These are phyloP conservation scores for Collybia nuda DNA, from an alignment of 768 basidiomycete genomes.

Conservation along the genomic window DNA sequence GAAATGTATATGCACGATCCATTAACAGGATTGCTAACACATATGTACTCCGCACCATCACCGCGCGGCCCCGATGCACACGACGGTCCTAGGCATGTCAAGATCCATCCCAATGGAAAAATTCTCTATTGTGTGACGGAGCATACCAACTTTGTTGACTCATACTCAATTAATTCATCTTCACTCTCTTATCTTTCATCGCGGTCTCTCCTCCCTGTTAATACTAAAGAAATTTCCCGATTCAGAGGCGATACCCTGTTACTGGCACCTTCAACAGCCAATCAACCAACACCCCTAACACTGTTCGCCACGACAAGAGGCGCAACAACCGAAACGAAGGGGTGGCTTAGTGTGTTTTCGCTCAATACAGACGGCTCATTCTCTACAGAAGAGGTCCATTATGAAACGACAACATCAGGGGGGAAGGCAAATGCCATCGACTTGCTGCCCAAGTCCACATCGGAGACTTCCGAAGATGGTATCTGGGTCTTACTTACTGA, in stretches of 20 bases:
- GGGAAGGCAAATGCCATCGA: conserved; percentile 56
- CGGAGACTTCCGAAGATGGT: conserved; percentile 19
- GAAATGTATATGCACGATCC: conserved; percentile 41
- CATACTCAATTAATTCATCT: conserved; percentile 35
- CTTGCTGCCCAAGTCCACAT: conserved; percentile 28
- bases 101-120: conserved; percentile 50
- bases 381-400: conserved; percentile 27
- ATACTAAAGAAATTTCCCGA: conserved; percentile 3
- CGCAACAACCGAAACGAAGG: conserved; percentile 27
- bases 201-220: conserved; percentile 29
- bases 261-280: conserved; percentile 35
- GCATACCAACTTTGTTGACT: conserved; percentile 48
- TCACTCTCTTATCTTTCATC: conserved; percentile 29
- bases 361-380: conserved; percentile 40
- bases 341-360: conserved; percentile 44
- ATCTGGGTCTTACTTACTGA: conserved; percentile 53
- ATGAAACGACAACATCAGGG: conserved; percentile 45
- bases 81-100: conserved; percentile 54
- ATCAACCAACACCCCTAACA: conserved; percentile 32
- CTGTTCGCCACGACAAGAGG: conserved; percentile 52
- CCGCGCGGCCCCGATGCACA: conserved; percentile 33
- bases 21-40: conserved; percentile 30
- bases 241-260: conserved; percentile 49
- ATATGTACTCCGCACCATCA: conserved; percentile 36
- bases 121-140: conserved; percentile 53